Evolutionary conservation across 23 red algal species (phyloP), one percentile per base, ranked within the genome.

Genomic region (Cyanidioschyzon merolae): DNA sequence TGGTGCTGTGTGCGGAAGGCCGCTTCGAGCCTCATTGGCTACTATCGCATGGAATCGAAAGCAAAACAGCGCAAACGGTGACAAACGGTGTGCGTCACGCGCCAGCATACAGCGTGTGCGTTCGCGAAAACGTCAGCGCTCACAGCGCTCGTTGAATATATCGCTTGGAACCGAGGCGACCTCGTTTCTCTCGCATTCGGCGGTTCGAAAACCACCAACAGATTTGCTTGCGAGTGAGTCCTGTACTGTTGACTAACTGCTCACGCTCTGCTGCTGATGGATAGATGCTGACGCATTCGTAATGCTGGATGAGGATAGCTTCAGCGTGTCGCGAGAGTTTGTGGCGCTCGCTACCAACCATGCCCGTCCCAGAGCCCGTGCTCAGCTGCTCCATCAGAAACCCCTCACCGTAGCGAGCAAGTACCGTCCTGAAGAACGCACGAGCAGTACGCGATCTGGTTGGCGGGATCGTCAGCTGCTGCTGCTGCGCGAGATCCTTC

Each of bases 281-380:
- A 71, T 71, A 71, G 7, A 35, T 27, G 32, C 63, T 35, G 29
- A 32, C n/a, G 21, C 32, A 27, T 71, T 71, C 29, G 63, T 71
- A 71, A 35, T 71, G 63, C 12, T 71, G 12, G 29, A 32, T 71
- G 63, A 71, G 63, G 12, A 71, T 32, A 7, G n/a, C n/a, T 27
- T 71, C 63, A 3, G 63, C 63, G 63, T 71, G 63, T 7, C 63
- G 63, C 12, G 63, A 71, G n/a, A 71, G 32, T 71, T 71, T 71
- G 63, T 71, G 63, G 7, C 63, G 63, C 29, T 71, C 63, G 7
- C 32, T 25, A 27, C 63, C 63, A 7, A 71, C 32, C 63, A 71
- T 71, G 29, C 63, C 63, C 7, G n/a, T 35, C 7, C 63, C 63
- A 27, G 63, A 25, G 2, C n/a, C 63, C 63, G 63, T 71, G 63